Evolutionary conservation across 2,329 filamentous ascomycete species (phyloP).

Genomic region (Fonsecaea nubica): DNA sequence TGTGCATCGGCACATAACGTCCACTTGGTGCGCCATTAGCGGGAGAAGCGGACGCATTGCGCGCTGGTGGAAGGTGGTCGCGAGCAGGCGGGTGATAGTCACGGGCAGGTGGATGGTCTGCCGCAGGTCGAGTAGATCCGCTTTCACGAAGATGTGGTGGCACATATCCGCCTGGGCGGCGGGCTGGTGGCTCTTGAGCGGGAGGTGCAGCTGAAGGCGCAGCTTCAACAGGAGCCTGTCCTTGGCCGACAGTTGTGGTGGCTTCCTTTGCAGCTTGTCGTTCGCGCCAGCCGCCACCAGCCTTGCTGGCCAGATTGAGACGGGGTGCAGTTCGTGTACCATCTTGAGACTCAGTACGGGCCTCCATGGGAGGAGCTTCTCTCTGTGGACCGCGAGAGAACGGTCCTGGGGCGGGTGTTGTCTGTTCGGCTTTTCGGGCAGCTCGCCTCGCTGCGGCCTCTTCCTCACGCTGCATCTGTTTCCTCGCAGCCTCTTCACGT

Average conservation of each 20-base stretch:
- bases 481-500: slow-evolving; percentile 66
- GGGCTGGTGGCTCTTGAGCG: slow-evolving; percentile 35
- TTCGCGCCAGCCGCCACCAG: slow-evolving; percentile 65
- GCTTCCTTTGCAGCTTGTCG: slow-evolving; percentile 60
- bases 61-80: slow-evolving; percentile 39
- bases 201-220: slow-evolving; percentile 23
- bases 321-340: slow-evolving; percentile 56
- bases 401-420: slow-evolving; percentile 45
- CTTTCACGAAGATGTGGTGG: slow-evolving; percentile 50
- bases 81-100: slow-evolving; percentile 39
- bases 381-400: slow-evolving; percentile 41
- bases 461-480: slow-evolving; percentile 82
- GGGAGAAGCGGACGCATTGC: slow-evolving; percentile 39
- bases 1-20: slow-evolving; percentile 44
- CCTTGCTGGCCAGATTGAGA: slow-evolving; percentile 60
- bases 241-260: slow-evolving; percentile 15
- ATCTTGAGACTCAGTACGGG: slow-evolving; percentile 59
- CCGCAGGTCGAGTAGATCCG: slow-evolving; percentile 31
- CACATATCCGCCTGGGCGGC: slow-evolving; percentile 44
- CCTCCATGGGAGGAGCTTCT: slow-evolving; percentile 48
- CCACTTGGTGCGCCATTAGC: slow-evolving; percentile 43
- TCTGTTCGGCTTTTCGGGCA: slow-evolving; percentile 64
- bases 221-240: slow-evolving; percentile 18
- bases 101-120: slow-evolving; percentile 38
- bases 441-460: slow-evolving; percentile 80